Conservation (phyloP, 495 filamentous ascomycete species). For the Aspergillus coremiiformis region DNA sequence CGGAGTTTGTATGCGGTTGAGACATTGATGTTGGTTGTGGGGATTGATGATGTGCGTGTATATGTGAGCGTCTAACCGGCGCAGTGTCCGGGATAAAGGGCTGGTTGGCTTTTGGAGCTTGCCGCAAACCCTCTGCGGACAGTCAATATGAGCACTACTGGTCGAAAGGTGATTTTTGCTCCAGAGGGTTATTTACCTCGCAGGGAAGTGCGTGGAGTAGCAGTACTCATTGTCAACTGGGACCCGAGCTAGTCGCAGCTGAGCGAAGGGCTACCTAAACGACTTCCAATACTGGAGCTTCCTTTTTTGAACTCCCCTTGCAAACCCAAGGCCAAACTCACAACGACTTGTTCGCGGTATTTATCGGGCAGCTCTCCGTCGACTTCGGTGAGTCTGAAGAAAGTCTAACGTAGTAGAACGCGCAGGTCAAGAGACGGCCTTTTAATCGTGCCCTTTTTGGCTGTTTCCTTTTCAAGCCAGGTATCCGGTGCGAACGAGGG, state of each 20-base stretch:
- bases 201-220: slow-evolving; percentile 23
- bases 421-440: not conserved
- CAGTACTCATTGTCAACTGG: slow-evolving; percentile 19
- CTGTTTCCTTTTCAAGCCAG: not conserved
- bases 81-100: slow-evolving; percentile 42
- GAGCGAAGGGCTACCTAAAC: not conserved
- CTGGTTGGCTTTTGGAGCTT: slow-evolving; percentile 41
- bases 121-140: slow-evolving; percentile 38
- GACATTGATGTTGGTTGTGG: slow-evolving; percentile 26
- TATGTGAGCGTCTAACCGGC: slow-evolving; percentile 33
- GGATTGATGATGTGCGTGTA: slow-evolving; percentile 27
- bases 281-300: not conserved
- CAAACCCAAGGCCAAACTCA: not conserved
- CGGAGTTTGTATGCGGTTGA: slow-evolving; percentile 24
- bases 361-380: not conserved
- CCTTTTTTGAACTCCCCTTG: not conserved
- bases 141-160: slow-evolving; percentile 12
- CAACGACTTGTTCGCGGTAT: not conserved
- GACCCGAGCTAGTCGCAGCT: not conserved
- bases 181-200: slow-evolving; percentile 15
- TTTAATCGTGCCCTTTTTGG: not conserved
- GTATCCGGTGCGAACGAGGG: not conserved
- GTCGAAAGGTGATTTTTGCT: not conserved
- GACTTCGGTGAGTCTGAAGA: not conserved
- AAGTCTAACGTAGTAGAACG: not conserved